These are phyloP conservation scores for Boechera stricta DNA, from an alignment of 345 rosid genomes.

Conservation along the genomic window DNA sequence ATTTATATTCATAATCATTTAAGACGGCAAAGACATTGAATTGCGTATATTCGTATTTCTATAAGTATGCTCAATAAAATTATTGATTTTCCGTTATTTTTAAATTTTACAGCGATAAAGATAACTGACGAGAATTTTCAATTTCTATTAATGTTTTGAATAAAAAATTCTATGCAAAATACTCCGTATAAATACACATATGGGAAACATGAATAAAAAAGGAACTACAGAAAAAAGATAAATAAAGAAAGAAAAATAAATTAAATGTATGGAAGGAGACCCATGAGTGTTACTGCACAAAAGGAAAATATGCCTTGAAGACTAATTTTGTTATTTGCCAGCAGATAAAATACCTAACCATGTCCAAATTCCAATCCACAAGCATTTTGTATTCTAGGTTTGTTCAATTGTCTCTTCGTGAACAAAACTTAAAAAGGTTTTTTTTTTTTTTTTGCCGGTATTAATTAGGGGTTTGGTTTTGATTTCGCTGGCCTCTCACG, in stretches of 20 bases:
- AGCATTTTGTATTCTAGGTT: background rate
- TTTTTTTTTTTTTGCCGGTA: too few relatives aligned
- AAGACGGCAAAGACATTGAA: constrained; percentile 11
- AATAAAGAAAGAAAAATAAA: background rate
- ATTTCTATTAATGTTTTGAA: constrained; percentile 5
- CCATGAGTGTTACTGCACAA: background rate
- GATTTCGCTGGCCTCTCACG: background rate
- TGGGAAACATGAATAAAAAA: constrained; percentile 31
- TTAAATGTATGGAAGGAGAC: constrained; percentile 22
- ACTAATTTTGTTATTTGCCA: background rate
- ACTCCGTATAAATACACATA: background rate
- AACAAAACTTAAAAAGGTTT: too few relatives aligned
- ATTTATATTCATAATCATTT: background rate
- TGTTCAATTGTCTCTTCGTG: background rate
- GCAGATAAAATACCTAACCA: background rate
- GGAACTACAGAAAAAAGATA: background rate
- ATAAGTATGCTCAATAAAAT: background rate
- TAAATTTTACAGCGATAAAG: background rate
- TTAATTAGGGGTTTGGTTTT: background rate
- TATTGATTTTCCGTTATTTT: background rate
- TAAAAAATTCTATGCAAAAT: background rate
- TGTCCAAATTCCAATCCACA: background rate
- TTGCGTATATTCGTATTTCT: constrained; percentile 39
- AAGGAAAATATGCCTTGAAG: background rate
- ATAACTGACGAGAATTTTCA: background rate